Percentiles rank a stretch among this genome's conserved stretches.
These are phyloP conservation scores for Ophiocordyceps robertsii DNA, from an alignment of 2,329 filamentous ascomycete genomes.

Conservation along the genomic window DNA sequence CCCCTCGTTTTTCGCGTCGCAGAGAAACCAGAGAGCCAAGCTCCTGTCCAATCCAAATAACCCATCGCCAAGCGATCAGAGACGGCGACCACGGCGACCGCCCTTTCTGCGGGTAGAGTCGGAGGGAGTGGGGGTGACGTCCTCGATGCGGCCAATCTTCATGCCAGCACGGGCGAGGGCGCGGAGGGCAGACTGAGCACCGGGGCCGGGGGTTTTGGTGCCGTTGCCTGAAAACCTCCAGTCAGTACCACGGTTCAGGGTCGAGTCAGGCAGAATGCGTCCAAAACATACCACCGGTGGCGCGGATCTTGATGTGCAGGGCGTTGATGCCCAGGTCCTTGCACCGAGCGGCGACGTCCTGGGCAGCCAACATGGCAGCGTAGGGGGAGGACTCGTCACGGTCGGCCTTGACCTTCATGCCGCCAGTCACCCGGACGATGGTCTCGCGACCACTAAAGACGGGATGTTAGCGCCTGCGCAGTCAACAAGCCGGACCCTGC, in stretches of 20 bases:
- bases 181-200: constrained; percentile 97
- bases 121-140: constrained; percentile 97
- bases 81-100: constrained; percentile 99
- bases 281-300: constrained; percentile 70
- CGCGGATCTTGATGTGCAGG: constrained; percentile 99
- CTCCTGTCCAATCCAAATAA: constrained; percentile 20
- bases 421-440: constrained; percentile 98
- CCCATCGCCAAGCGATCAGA: constrained; percentile 43
- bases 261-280: neutral
- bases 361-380: constrained; percentile 99
- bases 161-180: constrained; percentile 98
- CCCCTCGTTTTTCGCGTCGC: constrained; percentile 60
- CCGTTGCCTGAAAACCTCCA: constrained; percentile 57
- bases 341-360: constrained; percentile 86
- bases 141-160: constrained; percentile 99
- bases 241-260: neutral
- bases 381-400: constrained; percentile 99
- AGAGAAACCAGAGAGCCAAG: constrained; percentile 37
- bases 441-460: constrained; percentile 88
- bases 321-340: constrained; percentile 67
- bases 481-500: neutral
- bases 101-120: constrained; percentile 99
- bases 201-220: constrained; percentile 98
- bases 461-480: constrained; percentile 1
- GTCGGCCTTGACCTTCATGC: constrained; percentile 99